Evolutionary conservation across 306 rosid genomes (phyloP).

Genomic region (Benincasa hispida): DNA sequence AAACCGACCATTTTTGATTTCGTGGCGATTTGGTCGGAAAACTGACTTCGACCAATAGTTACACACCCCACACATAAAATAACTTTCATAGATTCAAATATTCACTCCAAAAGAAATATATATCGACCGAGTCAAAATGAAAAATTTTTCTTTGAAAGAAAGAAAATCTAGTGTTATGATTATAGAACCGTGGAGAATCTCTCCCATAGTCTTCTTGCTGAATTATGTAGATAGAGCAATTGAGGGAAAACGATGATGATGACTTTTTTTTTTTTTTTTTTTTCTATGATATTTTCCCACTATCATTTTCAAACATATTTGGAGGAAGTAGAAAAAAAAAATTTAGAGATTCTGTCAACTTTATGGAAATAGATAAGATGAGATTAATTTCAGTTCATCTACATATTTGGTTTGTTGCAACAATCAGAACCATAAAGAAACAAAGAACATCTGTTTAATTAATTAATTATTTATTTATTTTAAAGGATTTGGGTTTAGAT

Average conservation of each 20-base stretch:
- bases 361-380: neutral
- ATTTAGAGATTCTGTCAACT: neutral
- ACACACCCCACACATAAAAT: too few species aligned
- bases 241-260: neutral
- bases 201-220: neutral
- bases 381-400: neutral
- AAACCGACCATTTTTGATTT: too few species aligned
- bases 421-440: neutral
- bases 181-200: neutral
- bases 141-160: neutral
- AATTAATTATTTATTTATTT: neutral
- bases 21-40: too few species aligned
- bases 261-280: neutral
- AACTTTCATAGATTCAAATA: too few species aligned
- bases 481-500: neutral
- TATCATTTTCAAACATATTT: neutral
- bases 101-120: too few species aligned
- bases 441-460: neutral
- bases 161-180: constrained; percentile 2
- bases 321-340: neutral
- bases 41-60: too few species aligned
- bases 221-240: neutral
- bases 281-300: neutral
- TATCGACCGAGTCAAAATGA: neutral
- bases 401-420: neutral